Evolutionary conservation across 192 early-diverging fungal genomes (phyloP).

Genomic region (Coemansia sp.): DNA sequence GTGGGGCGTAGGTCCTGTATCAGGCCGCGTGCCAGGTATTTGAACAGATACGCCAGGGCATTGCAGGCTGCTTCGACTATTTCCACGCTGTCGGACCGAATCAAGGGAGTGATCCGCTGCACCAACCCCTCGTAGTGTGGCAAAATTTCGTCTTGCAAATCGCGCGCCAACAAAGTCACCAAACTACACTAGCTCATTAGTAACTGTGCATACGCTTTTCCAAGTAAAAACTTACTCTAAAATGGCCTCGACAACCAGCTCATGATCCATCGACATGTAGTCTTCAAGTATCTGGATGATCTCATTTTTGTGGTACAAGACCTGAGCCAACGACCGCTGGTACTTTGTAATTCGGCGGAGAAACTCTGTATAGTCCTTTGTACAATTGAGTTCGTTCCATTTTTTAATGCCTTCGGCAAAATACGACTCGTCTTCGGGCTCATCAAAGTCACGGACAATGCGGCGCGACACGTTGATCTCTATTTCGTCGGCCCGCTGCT

Average conservation of each 20-base stretch:
- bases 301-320: slow-evolving; percentile 85
- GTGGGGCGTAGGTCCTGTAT: slow-evolving; percentile 66
- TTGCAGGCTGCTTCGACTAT: slow-evolving; percentile 84
- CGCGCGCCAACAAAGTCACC: slow-evolving; percentile 76
- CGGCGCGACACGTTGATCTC: slow-evolving; percentile 79
- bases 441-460: slow-evolving; percentile 58
- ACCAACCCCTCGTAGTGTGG: slow-evolving; percentile 73
- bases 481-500: slow-evolving; percentile 65
- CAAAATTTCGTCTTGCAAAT: slow-evolving; percentile 90
- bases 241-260: slow-evolving; percentile 73
- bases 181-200: slow-evolving; percentile 48
- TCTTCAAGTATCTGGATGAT: slow-evolving; percentile 67
- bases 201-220: background rate
- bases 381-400: slow-evolving; percentile 91
- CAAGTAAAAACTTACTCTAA: slow-evolving; percentile 62
- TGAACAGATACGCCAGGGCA: slow-evolving; percentile 87
- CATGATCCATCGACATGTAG: slow-evolving; percentile 61
- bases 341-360: slow-evolving; percentile 61
- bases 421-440: slow-evolving; percentile 68
- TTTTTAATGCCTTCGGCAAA: slow-evolving; percentile 78
- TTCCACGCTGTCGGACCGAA: slow-evolving; percentile 65
- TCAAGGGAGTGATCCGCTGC: slow-evolving; percentile 61
- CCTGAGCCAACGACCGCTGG: slow-evolving; percentile 74
- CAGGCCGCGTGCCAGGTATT: slow-evolving; percentile 75
- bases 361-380: slow-evolving; percentile 75